A percentile compares a stretch with the other conserved stretches of the same genome.
These are phyloP conservation scores for Alnus glutinosa DNA, from an alignment of 306 rosid genomes.

Conservation along the genomic window DNA sequence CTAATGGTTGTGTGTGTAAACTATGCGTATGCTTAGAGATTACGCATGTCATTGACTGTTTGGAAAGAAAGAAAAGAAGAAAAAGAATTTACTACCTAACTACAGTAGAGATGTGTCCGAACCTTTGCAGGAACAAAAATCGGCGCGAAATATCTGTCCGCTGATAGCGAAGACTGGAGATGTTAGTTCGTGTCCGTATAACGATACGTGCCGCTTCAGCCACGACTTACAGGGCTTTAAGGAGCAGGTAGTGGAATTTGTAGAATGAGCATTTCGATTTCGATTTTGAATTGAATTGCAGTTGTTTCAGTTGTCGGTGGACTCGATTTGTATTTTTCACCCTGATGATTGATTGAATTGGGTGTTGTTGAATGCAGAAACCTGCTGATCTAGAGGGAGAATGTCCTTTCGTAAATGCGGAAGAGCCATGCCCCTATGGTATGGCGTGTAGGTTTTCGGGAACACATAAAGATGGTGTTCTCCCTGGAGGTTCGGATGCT, in stretches of 20 bases:
- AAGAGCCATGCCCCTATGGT: slow-evolving; percentile 74
- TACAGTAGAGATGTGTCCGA: background rate
- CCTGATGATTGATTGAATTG: background rate
- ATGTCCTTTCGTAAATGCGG: slow-evolving; percentile 61
- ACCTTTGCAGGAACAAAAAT: slow-evolving; percentile 62
- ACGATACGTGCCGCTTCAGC: slow-evolving; percentile 84
- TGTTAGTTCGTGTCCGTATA: slow-evolving; percentile 63
- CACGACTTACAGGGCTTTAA: slow-evolving; percentile 77
- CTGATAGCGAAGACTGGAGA: slow-evolving; percentile 71
- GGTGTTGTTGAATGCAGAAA: slow-evolving; percentile 52
- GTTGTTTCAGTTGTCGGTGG: background rate
- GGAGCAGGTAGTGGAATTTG: slow-evolving; percentile 56
- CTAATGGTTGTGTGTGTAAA: background rate
- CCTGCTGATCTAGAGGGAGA: slow-evolving; percentile 77
- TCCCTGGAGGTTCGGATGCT: slow-evolving; percentile 30
- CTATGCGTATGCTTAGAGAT: background rate
- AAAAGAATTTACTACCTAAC: background rate
- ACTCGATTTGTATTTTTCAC: slow-evolving; percentile 7
- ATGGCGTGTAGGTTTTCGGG: slow-evolving; percentile 76
- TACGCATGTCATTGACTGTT: background rate
- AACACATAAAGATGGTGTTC: slow-evolving; percentile 52
- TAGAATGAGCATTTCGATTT: background rate
- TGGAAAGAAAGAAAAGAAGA: background rate
- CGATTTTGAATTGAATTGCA: background rate
- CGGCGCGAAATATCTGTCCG: slow-evolving; percentile 63